Conservation (phyloP, 495 filamentous ascomycete species). For the Daldinia grandis region DNA sequence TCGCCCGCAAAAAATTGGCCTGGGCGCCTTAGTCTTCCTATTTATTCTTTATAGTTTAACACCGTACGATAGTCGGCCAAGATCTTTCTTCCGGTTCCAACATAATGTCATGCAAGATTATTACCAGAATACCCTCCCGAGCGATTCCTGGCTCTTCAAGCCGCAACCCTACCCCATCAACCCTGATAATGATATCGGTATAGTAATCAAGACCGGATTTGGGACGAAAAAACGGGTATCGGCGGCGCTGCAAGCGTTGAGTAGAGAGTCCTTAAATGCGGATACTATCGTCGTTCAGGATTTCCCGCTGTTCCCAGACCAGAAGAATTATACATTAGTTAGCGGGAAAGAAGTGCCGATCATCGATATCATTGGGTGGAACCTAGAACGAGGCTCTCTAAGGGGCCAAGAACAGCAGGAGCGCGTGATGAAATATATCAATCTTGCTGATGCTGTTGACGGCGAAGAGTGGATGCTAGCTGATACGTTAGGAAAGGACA, state of each 20-base stretch:
- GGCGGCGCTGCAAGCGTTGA: constrained; percentile 50
- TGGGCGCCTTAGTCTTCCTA: constrained; percentile 33
- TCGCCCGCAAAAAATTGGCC: constrained; percentile 41
- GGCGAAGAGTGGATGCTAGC: constrained; percentile 49
- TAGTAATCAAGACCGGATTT: constrained; percentile 59
- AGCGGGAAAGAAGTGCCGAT: constrained; percentile 45
- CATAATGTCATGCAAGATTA: constrained; percentile 39
- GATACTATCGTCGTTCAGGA: constrained; percentile 55
- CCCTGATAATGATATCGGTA: constrained; percentile 47
- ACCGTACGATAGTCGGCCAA: constrained; percentile 35
- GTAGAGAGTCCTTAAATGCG: constrained; percentile 38
- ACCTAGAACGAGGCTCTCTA: constrained; percentile 38
- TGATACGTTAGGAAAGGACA: constrained; percentile 43
- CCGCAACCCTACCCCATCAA: constrained; percentile 46
- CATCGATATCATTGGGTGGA: constrained; percentile 49
- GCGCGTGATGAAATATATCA: constrained; percentile 50
- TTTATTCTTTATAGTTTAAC: constrained; percentile 40
- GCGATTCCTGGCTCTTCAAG: constrained; percentile 43
- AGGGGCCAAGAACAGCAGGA: constrained; percentile 41
- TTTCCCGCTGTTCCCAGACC: constrained; percentile 43
- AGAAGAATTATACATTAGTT: constrained; percentile 32
- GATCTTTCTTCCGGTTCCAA: constrained; percentile 46
- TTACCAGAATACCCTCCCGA: constrained; percentile 44
- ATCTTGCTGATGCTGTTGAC: constrained; percentile 47
- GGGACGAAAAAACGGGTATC: constrained; percentile 50